These are phyloP conservation scores for Pterocarpus macrocarpus DNA, from an alignment of 306 rosid genomes.

Conservation along the genomic window DNA sequence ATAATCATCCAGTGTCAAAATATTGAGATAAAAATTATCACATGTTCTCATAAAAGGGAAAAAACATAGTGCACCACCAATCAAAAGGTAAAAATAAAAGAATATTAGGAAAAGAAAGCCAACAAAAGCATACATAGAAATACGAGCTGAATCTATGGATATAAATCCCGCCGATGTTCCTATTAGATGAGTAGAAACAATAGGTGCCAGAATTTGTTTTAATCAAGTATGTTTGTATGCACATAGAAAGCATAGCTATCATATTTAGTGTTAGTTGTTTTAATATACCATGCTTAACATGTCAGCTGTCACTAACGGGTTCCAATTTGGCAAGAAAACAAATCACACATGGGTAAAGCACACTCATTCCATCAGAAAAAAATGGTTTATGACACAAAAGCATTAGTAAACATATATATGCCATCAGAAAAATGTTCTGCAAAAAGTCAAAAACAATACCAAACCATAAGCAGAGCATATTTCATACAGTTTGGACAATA, in stretches of 20 bases:
- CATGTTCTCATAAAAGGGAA: neutral
- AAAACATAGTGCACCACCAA: slow-evolving; percentile 12
- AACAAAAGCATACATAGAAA: too few species aligned
- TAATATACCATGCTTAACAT: neutral
- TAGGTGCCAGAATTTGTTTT: neutral
- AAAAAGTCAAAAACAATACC: slow-evolving; percentile 7
- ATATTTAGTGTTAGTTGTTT: too few species aligned
- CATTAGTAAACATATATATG: slow-evolving; percentile 12
- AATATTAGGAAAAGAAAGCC: neutral
- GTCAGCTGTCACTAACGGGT: neutral
- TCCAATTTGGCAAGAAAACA: slow-evolving; percentile 9
- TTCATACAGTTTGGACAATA: slow-evolving; percentile 38
- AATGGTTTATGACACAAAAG: neutral
- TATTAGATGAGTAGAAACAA: neutral
- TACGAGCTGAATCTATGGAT: too few species aligned
- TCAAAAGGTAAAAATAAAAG: slow-evolving; percentile 30
- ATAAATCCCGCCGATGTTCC: slow-evolving; percentile 4
- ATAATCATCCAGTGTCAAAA: too few species aligned
- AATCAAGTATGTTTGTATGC: slow-evolving; percentile 14
- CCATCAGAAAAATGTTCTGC: slow-evolving; percentile 10
- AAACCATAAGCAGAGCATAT: slow-evolving; percentile 20
- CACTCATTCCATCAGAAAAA: neutral
- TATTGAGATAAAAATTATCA: neutral
- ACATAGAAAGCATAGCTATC: too few species aligned
- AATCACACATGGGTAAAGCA: slow-evolving; percentile 18